Percentiles rank a stretch among this genome's conserved stretches.
Conservation (phyloP, 257 asterid species). For the Parsonsia alboflavescens region DNA sequence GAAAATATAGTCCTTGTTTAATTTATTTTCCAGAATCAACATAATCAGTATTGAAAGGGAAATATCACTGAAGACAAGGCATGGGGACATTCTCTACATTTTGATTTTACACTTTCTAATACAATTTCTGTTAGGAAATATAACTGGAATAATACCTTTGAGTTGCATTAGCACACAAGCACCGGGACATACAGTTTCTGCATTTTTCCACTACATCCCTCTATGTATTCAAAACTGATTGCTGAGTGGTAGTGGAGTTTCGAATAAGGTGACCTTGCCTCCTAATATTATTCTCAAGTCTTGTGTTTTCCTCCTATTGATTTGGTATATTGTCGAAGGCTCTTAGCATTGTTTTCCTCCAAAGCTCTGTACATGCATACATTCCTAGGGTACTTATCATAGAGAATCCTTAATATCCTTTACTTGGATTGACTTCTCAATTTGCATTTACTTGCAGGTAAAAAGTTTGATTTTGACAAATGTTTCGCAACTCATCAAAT, state of each 20-base stretch:
- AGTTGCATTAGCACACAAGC: background rate
- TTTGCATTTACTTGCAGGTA: slow-evolving; percentile 52
- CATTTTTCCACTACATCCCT: background rate
- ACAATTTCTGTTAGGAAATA: background rate
- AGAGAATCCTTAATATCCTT: background rate
- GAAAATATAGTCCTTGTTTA: background rate
- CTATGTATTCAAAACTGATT: background rate
- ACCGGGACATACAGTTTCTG: too few species aligned
- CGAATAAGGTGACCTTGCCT: background rate
- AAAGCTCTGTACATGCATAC: background rate
- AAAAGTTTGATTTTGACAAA: slow-evolving; percentile 76
- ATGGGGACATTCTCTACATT: background rate
- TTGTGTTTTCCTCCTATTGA: background rate
- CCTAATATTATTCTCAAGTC: background rate
- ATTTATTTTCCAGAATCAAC: background rate
- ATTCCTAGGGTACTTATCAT: background rate
- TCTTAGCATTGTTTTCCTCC: background rate
- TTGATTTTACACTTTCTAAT: background rate
- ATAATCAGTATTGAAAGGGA: background rate
- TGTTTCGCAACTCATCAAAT: slow-evolving; percentile 78
- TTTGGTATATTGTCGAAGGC: background rate
- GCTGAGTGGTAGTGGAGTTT: background rate
- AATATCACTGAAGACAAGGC: background rate
- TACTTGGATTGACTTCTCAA: background rate
- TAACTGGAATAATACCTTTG: background rate